Base-by-base conservation (phyloP, 768 basidiomycete genomes). In the Phallus indusiatus region DNA sequence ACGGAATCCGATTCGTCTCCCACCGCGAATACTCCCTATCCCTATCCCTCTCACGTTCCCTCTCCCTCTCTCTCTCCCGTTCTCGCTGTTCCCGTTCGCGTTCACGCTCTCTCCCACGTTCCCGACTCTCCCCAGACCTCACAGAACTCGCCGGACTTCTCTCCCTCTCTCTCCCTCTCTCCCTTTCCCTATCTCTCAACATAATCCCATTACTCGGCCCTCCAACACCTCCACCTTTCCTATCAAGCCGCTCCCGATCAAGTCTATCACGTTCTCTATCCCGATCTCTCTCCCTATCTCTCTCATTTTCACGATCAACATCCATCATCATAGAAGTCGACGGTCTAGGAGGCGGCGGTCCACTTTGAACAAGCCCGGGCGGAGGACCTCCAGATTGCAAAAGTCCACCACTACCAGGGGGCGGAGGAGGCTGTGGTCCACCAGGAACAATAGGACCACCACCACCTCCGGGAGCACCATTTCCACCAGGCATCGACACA, bases 21-120 rank as follows among this genome's bases (percentile, higher is more conserved):
- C 61, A n/a, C 49, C 56, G 34, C 49, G 61, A 34, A 50, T 52
- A 37, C n/a, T n/a, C n/a, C n/a, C n/a, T n/a, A n/a, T n/a, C n/a
- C n/a, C n/a, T n/a, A 55, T 60, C 21, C 56, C 60, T 18, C 51
- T 56, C 48, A 1, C 57, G 6, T 16, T 51, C 57, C 1, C 57
- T 36, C 12, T 59, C 48, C 55, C 55, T 5, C 55, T 47, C 55
- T 1, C 50, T 4, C 18, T 51, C 50, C 9, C 47, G 2, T 6
- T 48, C 47, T 21, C 47, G n/a, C 47, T n/a, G 47, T 48, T 48
- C 47, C 9, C 47, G 2, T n/a, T 48, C 47, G 2, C 47, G n/a
- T 21, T 48, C 47, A n/a, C 47, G 47, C 47, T 48, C n/a, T 34
- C 28, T 34, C 18, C 20, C 28, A 22, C 28, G 21, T 14, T 34